A percentile compares a stretch with the other conserved stretches of the same genome.
These are phyloP conservation scores for Exsudoporus frostii DNA, from an alignment of 768 basidiomycete genomes.

Conservation along the genomic window DNA sequence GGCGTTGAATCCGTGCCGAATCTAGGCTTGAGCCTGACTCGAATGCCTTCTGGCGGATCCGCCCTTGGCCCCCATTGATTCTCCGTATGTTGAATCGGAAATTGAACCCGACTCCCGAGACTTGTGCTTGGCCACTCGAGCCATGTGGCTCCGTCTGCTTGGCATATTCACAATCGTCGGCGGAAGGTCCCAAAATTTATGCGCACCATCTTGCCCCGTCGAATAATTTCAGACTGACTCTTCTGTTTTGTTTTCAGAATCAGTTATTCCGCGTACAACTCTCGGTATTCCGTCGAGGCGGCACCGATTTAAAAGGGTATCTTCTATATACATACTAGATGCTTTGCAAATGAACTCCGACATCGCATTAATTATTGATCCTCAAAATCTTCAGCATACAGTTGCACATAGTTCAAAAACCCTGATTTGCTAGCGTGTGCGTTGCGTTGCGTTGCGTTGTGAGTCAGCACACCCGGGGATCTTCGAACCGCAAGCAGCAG, in stretches of 20 bases:
- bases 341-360: neutral
- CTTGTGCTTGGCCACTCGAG: neutral
- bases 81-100: slow-evolving; percentile 9
- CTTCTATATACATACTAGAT: neutral
- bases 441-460: neutral
- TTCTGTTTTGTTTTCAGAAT: slow-evolving; percentile 9
- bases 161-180: neutral
- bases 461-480: neutral
- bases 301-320: neutral
- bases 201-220: neutral
- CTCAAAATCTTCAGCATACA: slow-evolving; percentile 37
- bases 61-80: neutral
- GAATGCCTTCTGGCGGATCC: slow-evolving; percentile 13
- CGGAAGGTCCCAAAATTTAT: neutral
- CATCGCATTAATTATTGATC: neutral
- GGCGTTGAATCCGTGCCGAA: neutral
- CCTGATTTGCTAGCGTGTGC: slow-evolving; percentile 30
- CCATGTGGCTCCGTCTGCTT: neutral
- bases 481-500: neutral
- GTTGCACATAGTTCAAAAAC: slow-evolving; percentile 38
- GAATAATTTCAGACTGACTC: neutral
- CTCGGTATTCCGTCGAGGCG: neutral
- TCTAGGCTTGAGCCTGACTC: slow-evolving; percentile 4
- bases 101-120: slow-evolving; percentile 1
- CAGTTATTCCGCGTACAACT: neutral